phyloP scores from a whole-genome alignment of 2,329 filamentous ascomycete genomes.

The Penicillium sp. region DNA sequence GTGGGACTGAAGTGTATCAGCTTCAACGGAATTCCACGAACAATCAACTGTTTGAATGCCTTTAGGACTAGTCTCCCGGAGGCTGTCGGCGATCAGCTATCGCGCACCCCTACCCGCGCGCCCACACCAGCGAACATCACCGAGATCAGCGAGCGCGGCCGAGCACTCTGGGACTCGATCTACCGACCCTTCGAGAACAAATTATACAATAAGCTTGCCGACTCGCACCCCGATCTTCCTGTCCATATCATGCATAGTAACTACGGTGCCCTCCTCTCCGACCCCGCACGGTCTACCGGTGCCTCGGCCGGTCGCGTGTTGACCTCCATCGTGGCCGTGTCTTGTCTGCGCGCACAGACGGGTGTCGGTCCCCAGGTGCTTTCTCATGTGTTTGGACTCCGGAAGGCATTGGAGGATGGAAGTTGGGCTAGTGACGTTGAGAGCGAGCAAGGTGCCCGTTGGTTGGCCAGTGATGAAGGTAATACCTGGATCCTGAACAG shows the following conservation, averaged over 20 bases:
- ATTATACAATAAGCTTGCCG: slow-evolving; percentile 67
- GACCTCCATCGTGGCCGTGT: slow-evolving; percentile 71
- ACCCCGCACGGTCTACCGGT: slow-evolving; percentile 52
- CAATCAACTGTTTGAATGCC: slow-evolving; percentile 76
- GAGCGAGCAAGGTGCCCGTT: slow-evolving; percentile 55
- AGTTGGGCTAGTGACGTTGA: slow-evolving; percentile 30
- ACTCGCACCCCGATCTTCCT: slow-evolving; percentile 78
- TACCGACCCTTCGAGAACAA: slow-evolving; percentile 74
- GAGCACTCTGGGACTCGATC: slow-evolving; percentile 70
- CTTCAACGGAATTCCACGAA: slow-evolving; percentile 67
- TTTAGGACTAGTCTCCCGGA: slow-evolving; percentile 65
- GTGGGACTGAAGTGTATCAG: slow-evolving; percentile 50
- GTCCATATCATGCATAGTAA: slow-evolving; percentile 75
- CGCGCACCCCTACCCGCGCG: slow-evolving; percentile 57
- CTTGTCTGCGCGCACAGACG: slow-evolving; percentile 74
- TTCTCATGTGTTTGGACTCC: slow-evolving; percentile 76
- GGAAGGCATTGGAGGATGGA: slow-evolving; percentile 73
- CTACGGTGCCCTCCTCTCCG: slow-evolving; percentile 71
- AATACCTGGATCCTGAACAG: slow-evolving; percentile 63
- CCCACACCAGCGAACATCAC: slow-evolving; percentile 56
- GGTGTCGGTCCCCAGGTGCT: slow-evolving; percentile 81
- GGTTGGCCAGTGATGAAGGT: slow-evolving; percentile 66
- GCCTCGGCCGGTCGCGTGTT: slow-evolving; percentile 65
- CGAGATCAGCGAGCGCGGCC: slow-evolving; percentile 58
- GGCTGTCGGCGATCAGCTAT: slow-evolving; percentile 55